Base-by-base conservation (phyloP, 495 filamentous ascomycete species). In the Xylaria curta region DNA sequence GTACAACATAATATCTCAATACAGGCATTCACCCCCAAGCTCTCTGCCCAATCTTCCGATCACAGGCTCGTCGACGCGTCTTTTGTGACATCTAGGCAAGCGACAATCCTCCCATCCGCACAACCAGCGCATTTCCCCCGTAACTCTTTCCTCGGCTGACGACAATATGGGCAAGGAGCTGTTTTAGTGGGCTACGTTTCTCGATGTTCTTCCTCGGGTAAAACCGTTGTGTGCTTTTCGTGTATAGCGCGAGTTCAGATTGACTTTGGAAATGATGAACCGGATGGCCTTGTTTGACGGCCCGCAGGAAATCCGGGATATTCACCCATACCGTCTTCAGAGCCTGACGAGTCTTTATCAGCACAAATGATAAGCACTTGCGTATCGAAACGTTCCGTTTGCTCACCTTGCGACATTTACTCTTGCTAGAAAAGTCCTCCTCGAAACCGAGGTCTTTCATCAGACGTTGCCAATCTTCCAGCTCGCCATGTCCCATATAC, bases 291-390 rank as follows among this genome's bases (percentile, higher is more conserved):
- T 53, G 42, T 5, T 72, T 42, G 31, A 82, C 59, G 8, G 74
- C 78, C 0, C 77, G 72, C 36, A 84, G 61, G 42, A 85, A 78
- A 74, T 84, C 81, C 10, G 66, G 44, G 60, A 85, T 82, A 65
- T 83, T 83, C 51, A 85, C 73, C 70, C 78, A 76, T 6, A 82
- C 73, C 1, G 49, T 59, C 36, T 70, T 70, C 26, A 70, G 59
- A 7, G 36, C 60, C 68, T 70, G 12, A 15, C 9, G 8, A 12
- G 38, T 7, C 15, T 49, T 38, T 19, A 9, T 69, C 19, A 69
- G 56, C 28, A 47, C 12, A 7, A 8, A 15, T 26, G 3, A 13
- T 0, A 38, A n/a, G 21, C 21, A 24, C 44, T n/a, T 17, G 1
- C 21, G 17, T 17, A 9, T 33, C 13, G 17, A 2, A 15, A 13